Conservation (phyloP, 1,139 yeast species). For the Kurtzmaniella natalensis region DNA sequence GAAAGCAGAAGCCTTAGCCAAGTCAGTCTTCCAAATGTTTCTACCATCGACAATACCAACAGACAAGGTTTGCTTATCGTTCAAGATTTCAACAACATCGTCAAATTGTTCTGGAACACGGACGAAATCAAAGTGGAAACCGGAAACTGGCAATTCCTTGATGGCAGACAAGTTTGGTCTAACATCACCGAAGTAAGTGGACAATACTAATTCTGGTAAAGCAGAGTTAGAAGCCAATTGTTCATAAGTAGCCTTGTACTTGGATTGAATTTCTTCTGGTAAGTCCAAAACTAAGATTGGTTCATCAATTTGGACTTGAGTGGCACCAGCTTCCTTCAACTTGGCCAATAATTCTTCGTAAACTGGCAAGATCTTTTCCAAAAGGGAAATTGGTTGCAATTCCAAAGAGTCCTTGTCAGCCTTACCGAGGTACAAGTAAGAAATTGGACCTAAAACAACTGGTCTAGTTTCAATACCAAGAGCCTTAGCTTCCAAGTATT, state of each 20-base stretch:
- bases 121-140: conserved; percentile 94
- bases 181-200: conserved; percentile 97
- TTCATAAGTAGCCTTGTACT: conserved; percentile 84
- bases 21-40: conserved; percentile 98
- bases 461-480: conserved; percentile 97
- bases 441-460: conserved; percentile 92
- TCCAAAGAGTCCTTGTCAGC: conserved; percentile 97
- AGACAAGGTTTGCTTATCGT: conserved; percentile 69
- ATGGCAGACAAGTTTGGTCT: conserved; percentile 92
- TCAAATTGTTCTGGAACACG: conserved; percentile 97
- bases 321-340: conserved; percentile 93
- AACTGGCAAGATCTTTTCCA: conserved; percentile 86
- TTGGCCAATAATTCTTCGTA: conserved; percentile 84
- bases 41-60: conserved; percentile 98
- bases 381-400: conserved; percentile 84
- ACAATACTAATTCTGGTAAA: conserved; percentile 73
- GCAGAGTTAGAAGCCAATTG: conserved; percentile 59
- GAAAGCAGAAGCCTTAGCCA: conserved; percentile 74
- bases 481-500: conserved; percentile 95
- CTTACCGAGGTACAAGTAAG: conserved; percentile 93
- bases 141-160: conserved; percentile 86
- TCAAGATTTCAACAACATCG: conserved; percentile 64
- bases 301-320: conserved; percentile 93
- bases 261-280: conserved; percentile 76
- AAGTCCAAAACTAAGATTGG: conserved; percentile 94